Evolutionary conservation across 1,284 basidiomycete species (phyloP), one percentile per base, ranked within the genome.

Genomic region (Heterobasidion annosum): DNA sequence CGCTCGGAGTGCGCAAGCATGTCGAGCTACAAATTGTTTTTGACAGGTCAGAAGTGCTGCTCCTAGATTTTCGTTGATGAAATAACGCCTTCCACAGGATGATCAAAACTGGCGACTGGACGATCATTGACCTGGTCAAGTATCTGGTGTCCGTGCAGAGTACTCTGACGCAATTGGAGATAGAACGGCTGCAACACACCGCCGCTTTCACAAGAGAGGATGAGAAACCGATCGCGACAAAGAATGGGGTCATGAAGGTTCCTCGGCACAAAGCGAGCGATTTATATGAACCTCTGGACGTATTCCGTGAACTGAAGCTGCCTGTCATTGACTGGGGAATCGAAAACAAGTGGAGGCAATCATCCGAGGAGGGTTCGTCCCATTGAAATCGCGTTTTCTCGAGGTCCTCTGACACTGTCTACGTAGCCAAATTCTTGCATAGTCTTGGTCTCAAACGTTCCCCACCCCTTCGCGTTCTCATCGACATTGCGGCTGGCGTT

Each of bases 11-110:
- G 9, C 81, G 93, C 19, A 90, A 87, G 63, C 95, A 98, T 61
- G 93, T 98, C 10, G 91, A 96, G 55, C 74, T 96, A 1, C 91
- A 95, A 65, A 73, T 94, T 3, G 76, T 94, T n/a, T 95, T 94
- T 64, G 80, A 85, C 57, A 75, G 90, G 86, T 90, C 56, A 56
- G 74, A 62, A 10, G 25, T 44, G 34, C 32, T 45, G 40, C 54
- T n/a, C 56, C 15, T 33, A 44, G 51, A n/a, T 50, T 19, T 15
- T 18, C 13, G 48, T 51, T 34, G 43, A 43, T 52, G 57, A 19
- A 62, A 53, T 34, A 55, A 58, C 48, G 58, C 48, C 3, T 46
- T 8, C n/a, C 54, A 18, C 53, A 92, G 91, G 62, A 90, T 91
- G 85, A 81, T 92, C 57, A 88, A 87, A 67, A 89, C 88, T 2